These are phyloP conservation scores for Paramecium octaurelia DNA, from an alignment of 73 alveolate species.

Conservation along the genomic window DNA sequence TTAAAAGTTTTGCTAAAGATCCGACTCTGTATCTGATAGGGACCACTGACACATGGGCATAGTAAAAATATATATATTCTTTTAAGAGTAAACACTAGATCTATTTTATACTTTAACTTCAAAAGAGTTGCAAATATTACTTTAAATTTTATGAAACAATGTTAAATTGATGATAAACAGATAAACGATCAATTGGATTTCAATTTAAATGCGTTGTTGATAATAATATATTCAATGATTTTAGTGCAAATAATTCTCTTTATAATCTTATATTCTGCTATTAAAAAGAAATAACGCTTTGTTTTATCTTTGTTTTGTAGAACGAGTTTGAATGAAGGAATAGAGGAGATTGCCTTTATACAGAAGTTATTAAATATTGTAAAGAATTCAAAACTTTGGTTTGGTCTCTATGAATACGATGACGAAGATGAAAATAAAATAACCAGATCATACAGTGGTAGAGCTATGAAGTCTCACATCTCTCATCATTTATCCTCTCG, in stretches of 20 bases:
- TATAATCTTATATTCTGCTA: not conserved
- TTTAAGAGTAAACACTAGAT: not conserved
- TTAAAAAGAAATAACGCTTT: not conserved
- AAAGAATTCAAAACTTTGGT: not conserved
- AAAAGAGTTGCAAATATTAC: not conserved
- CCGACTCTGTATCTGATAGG: not conserved
- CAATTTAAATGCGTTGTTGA: not conserved
- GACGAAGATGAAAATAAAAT: not conserved
- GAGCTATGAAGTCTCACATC: not conserved
- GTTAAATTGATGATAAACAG: not conserved
- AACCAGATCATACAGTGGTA: not conserved
- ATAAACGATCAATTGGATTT: not conserved
- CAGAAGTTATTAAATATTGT: not conserved
- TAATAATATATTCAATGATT: not conserved
- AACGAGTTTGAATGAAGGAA: not conserved
- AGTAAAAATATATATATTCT: not conserved
- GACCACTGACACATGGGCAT: not conserved
- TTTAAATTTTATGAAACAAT: not conserved
- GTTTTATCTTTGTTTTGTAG: not conserved
- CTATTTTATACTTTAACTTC: not conserved
- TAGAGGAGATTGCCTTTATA: not conserved
- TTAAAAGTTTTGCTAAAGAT: not conserved
- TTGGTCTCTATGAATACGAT: not conserved
- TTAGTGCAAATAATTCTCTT: not conserved
- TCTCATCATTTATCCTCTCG: not conserved